Percentiles rank a stretch among this genome's conserved stretches.
These are phyloP conservation scores for Colletotrichum somersetense DNA, from an alignment of 2,329 filamentous ascomycete species.

Conservation along the genomic window DNA sequence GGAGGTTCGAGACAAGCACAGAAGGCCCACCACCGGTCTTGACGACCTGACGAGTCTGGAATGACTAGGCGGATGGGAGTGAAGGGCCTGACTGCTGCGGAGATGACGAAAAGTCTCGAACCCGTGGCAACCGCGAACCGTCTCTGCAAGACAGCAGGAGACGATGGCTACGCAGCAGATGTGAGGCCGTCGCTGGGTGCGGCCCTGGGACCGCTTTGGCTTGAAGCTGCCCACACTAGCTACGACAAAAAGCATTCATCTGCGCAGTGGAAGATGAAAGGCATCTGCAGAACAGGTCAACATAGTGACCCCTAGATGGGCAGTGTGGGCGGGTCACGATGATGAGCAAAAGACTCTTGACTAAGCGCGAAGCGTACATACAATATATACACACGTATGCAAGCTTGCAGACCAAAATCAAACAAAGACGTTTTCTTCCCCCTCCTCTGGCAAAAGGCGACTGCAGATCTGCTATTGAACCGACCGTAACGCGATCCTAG, in stretches of 20 bases:
- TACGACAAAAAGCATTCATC: conserved; percentile 23
- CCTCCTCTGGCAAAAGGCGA: too few species aligned
- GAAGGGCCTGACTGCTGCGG: not conserved
- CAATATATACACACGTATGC: not conserved
- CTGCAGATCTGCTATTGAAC: not conserved
- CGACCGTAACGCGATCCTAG: not conserved
- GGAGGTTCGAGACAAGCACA: conserved; percentile 78
- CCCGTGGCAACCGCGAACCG: not conserved
- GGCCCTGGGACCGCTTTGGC: not conserved
- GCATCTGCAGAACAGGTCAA: conserved; percentile 7
- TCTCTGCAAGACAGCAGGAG: not conserved
- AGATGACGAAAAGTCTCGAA: not conserved
- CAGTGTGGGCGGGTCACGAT: conserved; percentile 1
- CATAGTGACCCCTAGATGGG: conserved; percentile 16
- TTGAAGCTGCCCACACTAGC: not conserved
- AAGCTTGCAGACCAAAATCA: conserved; percentile 19
- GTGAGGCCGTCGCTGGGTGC: not conserved
- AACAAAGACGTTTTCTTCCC: not conserved
- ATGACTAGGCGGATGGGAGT: conserved; percentile 52
- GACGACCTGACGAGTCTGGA: conserved; percentile 78
- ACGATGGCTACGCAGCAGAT: conserved; percentile 5
- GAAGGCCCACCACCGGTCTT: conserved; percentile 68
- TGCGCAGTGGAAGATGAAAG: conserved; percentile 20
- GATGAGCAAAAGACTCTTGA: conserved; percentile 10
- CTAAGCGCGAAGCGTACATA: conserved; percentile 14